phyloP scores from a whole-genome alignment of 2,329 filamentous ascomycete species.

The Esteya vermicola region DNA sequence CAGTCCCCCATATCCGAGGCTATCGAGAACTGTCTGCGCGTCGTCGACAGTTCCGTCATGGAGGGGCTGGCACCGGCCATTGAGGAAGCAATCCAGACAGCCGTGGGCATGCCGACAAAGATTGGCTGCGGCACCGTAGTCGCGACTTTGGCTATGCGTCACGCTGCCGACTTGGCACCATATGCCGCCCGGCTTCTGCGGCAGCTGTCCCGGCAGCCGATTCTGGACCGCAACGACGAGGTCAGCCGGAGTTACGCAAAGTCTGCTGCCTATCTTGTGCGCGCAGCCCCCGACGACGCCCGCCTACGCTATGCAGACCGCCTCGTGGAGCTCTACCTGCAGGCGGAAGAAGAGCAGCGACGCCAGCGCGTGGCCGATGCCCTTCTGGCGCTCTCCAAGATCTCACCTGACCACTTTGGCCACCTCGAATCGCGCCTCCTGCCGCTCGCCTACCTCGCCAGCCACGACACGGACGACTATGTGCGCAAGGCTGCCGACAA shows the following conservation, averaged over 20 bases:
- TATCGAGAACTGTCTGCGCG: conserved; percentile 76
- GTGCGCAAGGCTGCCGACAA: conserved; percentile 68
- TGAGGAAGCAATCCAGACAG: conserved; percentile 66
- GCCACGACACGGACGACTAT: conserved; percentile 71
- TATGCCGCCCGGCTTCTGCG: conserved; percentile 65
- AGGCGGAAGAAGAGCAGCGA: conserved; percentile 60
- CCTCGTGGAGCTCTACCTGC: conserved; percentile 61
- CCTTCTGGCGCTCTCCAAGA: conserved; percentile 68
- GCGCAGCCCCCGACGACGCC: conserved; percentile 33
- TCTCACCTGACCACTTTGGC: conserved; percentile 79
- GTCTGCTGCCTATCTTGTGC: conserved; percentile 72
- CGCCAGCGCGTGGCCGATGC: conserved; percentile 70
- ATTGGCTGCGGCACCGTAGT: conserved; percentile 79
- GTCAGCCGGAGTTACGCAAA: conserved; percentile 81
- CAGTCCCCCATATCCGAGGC: conserved; percentile 84
- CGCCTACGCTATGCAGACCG: conserved; percentile 36
- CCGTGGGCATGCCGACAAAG: conserved; percentile 86
- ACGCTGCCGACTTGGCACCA: conserved; percentile 58
- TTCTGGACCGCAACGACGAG: conserved; percentile 88
- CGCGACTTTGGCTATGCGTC: conserved; percentile 69
- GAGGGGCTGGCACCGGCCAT: conserved; percentile 55
- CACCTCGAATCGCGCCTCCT: conserved; percentile 60
- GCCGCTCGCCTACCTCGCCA: conserved; percentile 77
- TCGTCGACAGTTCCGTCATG: conserved; percentile 69
- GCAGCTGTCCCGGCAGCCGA: conserved; percentile 63